phyloP scores from a whole-genome alignment of 2,329 filamentous ascomycete species.

The Sordariomycetes sp. region DNA sequence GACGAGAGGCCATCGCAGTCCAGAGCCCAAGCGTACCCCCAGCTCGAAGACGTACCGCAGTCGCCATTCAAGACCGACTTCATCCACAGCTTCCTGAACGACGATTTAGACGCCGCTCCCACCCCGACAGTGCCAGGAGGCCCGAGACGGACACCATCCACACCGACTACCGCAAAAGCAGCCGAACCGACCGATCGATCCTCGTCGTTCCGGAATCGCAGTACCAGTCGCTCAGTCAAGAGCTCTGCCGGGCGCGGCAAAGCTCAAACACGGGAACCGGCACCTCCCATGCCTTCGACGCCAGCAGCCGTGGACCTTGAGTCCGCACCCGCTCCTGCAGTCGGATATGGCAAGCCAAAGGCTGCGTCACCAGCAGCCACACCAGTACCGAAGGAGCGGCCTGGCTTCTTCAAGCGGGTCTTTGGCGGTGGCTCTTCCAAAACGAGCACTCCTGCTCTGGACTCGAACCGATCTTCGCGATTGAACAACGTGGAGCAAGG shows the following conservation, averaged over 20 bases:
- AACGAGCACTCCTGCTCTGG: constrained; percentile 13
- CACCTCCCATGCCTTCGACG: constrained; percentile 5
- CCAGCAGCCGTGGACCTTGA: constrained; percentile 22
- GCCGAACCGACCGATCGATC: constrained; percentile 23
- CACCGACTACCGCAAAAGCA: constrained; percentile 29
- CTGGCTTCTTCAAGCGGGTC: constrained; percentile 87
- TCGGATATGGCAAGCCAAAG: constrained; percentile 51
- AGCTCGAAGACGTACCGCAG: constrained; percentile 15
- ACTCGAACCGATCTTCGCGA: neutral
- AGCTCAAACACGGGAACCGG: constrained; percentile 14
- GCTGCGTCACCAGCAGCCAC: constrained; percentile 34
- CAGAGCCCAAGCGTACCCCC: constrained; percentile 9
- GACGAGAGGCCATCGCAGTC: constrained; percentile 49
- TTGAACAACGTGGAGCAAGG: neutral
- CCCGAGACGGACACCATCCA: constrained; percentile 45
- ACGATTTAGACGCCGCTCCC: constrained; percentile 72
- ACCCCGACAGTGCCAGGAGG: constrained; percentile 77
- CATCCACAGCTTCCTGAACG: constrained; percentile 38
- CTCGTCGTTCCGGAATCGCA: constrained; percentile 39
- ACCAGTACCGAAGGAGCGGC: constrained; percentile 54
- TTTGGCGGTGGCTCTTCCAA: constrained; percentile 61
- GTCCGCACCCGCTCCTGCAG: constrained; percentile 47
- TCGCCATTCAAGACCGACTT: constrained; percentile 38
- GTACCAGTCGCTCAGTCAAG: constrained; percentile 44
- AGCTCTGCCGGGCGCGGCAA: constrained; percentile 29